Percentiles rank a stretch among this genome's conserved stretches.
Conservation (phyloP, 2,329 filamentous ascomycete genomes). For the Clonostachys rhizophaga region DNA sequence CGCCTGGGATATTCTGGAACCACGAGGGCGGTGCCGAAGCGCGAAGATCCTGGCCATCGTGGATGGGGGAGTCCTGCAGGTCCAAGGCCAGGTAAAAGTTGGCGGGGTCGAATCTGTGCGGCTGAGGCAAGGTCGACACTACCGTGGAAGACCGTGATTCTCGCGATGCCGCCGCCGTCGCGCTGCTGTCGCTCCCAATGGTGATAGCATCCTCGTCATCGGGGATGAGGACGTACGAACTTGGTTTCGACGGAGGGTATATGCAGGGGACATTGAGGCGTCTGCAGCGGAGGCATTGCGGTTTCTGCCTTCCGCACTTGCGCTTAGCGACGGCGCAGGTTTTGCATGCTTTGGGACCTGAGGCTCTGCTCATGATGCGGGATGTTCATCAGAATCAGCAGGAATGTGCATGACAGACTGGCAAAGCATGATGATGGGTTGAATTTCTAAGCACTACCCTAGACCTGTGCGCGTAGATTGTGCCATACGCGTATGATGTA, state of each 20-base stretch:
- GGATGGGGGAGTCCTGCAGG: not conserved
- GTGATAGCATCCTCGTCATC: not conserved
- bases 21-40: not conserved
- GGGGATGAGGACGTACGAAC: constrained; percentile 1
- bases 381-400: no score
- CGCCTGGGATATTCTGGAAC: not conserved
- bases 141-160: constrained; percentile 4
- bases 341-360: constrained; percentile 2
- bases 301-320: constrained; percentile 10
- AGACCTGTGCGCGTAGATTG: no score
- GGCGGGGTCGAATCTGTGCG: no score
- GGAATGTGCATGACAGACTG: no score
- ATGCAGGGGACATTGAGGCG: constrained; percentile 6
- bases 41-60: not conserved
- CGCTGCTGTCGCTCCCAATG: not conserved
- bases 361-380: no score
- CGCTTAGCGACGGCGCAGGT: constrained; percentile 9
- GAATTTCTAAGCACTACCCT: no score
- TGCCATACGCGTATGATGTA: no score
- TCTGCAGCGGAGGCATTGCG: constrained; percentile 8
- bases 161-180: not conserved
- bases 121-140: not conserved
- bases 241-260: constrained; percentile 1
- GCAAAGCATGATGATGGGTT: no score
- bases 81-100: not conserved